A percentile compares a stretch with the other conserved stretches of the same genome.
Conservation (phyloP, 2,329 filamentous ascomycete species). For the Fusarium brachygibbosum region DNA sequence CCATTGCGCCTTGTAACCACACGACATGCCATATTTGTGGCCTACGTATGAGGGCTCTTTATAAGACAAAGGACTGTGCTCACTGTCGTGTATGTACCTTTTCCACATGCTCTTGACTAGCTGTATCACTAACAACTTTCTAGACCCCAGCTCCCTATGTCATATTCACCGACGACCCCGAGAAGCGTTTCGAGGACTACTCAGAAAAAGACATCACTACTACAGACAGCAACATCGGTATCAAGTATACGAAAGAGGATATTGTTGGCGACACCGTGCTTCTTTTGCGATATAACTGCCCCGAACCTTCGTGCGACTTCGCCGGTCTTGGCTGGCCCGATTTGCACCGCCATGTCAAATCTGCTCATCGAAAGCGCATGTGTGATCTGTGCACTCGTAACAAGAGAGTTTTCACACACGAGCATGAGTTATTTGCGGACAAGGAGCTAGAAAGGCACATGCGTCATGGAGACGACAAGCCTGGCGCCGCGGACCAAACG, state of each 20-base stretch:
- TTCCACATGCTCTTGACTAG: not conserved
- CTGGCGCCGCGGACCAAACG: constrained; percentile 90
- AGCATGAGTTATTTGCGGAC: constrained; percentile 90
- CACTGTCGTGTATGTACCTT: constrained; percentile 82
- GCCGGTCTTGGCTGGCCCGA: constrained; percentile 77
- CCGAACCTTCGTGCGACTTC: constrained; percentile 82
- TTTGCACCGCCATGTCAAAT: constrained; percentile 81
- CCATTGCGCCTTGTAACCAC: constrained; percentile 95
- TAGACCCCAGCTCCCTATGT: constrained; percentile 81
- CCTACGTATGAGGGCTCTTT: constrained; percentile 89
- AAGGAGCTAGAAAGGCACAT: constrained; percentile 89
- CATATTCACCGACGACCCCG: constrained; percentile 88
- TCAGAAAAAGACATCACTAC: constrained; percentile 78
- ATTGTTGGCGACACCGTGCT: constrained; percentile 93
- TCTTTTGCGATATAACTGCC: constrained; percentile 93
- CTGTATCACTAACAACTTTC: constrained; percentile 37
- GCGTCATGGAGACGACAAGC: constrained; percentile 89
- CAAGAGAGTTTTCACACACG: constrained; percentile 98
- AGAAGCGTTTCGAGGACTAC: constrained; percentile 90
- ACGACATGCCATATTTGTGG: constrained; percentile 97
- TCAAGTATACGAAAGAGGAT: constrained; percentile 88
- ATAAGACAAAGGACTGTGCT: constrained; percentile 97
- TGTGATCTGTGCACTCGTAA: constrained; percentile 91
- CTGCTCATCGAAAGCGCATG: constrained; percentile 86
- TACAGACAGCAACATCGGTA: constrained; percentile 87